Conservation (phyloP, 1,284 basidiomycete genomes). For the Cryptococcus maquisensis region DNA sequence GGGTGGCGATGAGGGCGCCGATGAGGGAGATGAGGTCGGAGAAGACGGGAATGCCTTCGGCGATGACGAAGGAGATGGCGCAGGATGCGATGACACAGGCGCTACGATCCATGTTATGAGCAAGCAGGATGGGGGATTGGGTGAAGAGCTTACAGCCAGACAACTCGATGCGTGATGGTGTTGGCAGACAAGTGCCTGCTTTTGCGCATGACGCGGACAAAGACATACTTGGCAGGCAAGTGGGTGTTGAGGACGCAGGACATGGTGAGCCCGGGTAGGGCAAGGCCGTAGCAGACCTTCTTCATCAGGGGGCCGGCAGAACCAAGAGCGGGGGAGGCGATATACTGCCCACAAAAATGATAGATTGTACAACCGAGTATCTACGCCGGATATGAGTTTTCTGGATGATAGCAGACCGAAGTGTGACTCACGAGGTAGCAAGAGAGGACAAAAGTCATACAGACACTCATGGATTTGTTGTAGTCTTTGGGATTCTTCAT, state of each 20-base stretch:
- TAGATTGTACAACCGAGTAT: slow-evolving; percentile 24
- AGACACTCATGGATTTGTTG: slow-evolving; percentile 19
- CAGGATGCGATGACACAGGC: slow-evolving; percentile 35
- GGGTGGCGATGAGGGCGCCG: slow-evolving; percentile 29
- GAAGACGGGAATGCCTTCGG: slow-evolving; percentile 36
- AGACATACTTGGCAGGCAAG: slow-evolving; percentile 47
- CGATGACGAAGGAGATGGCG: slow-evolving; percentile 36
- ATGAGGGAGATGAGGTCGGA: slow-evolving; percentile 32
- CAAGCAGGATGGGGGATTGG: no score
- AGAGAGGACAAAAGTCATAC: slow-evolving; percentile 34
- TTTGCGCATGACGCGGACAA: slow-evolving; percentile 58
- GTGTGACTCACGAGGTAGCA: slow-evolving; percentile 34
- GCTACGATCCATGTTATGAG: not conserved
- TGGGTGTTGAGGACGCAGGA: slow-evolving; percentile 16
- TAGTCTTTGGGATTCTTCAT: slow-evolving; percentile 41
- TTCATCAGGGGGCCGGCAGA: slow-evolving; percentile 44
- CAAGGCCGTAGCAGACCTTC: slow-evolving; percentile 46
- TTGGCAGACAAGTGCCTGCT: slow-evolving; percentile 58
- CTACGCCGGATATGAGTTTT: not conserved
- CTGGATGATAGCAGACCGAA: slow-evolving; percentile 8
- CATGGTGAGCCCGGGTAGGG: slow-evolving; percentile 37
- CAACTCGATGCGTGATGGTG: slow-evolving; percentile 57
- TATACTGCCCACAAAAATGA: slow-evolving; percentile 37
- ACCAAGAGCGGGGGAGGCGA: slow-evolving; percentile 46
- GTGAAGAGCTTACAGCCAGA: slow-evolving; percentile 55